Evolutionary conservation across 495 filamentous ascomycete genomes (phyloP).

Genomic region (Daldinia grandis): DNA sequence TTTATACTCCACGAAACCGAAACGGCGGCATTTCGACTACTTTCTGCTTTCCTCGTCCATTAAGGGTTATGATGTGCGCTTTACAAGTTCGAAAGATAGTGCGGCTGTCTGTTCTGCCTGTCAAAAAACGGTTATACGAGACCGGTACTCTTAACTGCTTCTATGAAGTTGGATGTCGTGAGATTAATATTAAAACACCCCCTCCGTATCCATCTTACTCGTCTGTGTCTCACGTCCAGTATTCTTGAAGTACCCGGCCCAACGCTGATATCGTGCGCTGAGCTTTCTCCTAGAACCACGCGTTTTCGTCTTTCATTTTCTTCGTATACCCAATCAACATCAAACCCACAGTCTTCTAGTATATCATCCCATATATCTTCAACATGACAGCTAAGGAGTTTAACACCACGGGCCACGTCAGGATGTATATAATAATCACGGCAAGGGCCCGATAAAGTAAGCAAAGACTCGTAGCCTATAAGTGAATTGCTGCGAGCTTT

Average conservation of each 20-base stretch:
- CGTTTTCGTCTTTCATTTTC: conserved; percentile 13
- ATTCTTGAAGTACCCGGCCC: not conserved
- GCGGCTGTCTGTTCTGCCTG: not conserved
- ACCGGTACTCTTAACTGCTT: not conserved
- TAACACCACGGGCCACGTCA: not conserved
- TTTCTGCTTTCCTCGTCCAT: not conserved
- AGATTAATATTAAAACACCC: not conserved
- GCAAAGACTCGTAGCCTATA: not conserved
- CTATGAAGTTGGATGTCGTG: not conserved
- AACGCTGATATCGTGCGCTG: conserved; percentile 19
- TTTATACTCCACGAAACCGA: no score
- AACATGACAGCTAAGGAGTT: conserved; percentile 19
- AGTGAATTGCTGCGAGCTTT: not conserved
- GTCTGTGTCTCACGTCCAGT: conserved; percentile 6
- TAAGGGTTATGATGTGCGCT: not conserved
- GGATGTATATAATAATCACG: not conserved
- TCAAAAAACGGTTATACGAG: not conserved
- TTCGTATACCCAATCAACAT: conserved; percentile 19
- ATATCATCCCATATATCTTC: conserved; percentile 21
- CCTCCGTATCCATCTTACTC: not conserved
- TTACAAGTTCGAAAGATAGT: not conserved
- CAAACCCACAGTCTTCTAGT: conserved; percentile 18
- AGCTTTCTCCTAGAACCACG: conserved; percentile 9
- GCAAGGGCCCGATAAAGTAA: not conserved
- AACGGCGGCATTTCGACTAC: not conserved